Percentiles rank a stretch among this genome's conserved stretches.
Evolutionary conservation across 768 basidiomycete genomes (phyloP).

Genomic region (Piloderma croceum): DNA sequence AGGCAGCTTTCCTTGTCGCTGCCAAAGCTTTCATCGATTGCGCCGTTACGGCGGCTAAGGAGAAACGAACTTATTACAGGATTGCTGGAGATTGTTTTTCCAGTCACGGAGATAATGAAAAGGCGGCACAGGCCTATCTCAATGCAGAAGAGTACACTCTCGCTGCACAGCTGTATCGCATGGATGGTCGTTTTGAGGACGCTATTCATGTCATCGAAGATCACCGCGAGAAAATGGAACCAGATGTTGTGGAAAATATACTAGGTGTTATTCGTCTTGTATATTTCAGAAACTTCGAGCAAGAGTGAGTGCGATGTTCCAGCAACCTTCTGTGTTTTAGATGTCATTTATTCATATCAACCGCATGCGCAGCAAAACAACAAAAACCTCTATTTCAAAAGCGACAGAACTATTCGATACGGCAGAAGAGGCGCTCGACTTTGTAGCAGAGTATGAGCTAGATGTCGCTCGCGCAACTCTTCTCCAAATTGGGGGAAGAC

Average conservation of each 20-base stretch:
- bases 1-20: constrained; percentile 26
- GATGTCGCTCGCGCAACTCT: constrained; percentile 43
- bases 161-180: constrained; percentile 32
- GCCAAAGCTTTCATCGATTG: constrained; percentile 32
- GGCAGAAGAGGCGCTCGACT: constrained; percentile 50
- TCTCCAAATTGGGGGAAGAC: constrained; percentile 37
- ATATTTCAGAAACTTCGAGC: constrained; percentile 35
- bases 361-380: background rate
- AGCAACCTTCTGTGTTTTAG: constrained; percentile 18
- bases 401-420: constrained; percentile 42
- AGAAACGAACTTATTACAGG: constrained; percentile 23
- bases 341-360: background rate
- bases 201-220: constrained; percentile 30
- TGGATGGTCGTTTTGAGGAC: constrained; percentile 34
- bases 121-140: constrained; percentile 30
- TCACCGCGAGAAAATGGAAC: constrained; percentile 19
- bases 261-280: constrained; percentile 39
- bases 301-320: constrained; percentile 27
- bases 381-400: constrained; percentile 26
- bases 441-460: constrained; percentile 48
- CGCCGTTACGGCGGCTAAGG: constrained; percentile 18
- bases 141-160: constrained; percentile 30
- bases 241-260: constrained; percentile 25
- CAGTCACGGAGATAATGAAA: constrained; percentile 18
- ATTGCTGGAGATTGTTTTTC: constrained; percentile 28